Evolutionary conservation across 139 green algal genomes (phyloP).

Genomic region (Raphidocelis subcapitata): DNA sequence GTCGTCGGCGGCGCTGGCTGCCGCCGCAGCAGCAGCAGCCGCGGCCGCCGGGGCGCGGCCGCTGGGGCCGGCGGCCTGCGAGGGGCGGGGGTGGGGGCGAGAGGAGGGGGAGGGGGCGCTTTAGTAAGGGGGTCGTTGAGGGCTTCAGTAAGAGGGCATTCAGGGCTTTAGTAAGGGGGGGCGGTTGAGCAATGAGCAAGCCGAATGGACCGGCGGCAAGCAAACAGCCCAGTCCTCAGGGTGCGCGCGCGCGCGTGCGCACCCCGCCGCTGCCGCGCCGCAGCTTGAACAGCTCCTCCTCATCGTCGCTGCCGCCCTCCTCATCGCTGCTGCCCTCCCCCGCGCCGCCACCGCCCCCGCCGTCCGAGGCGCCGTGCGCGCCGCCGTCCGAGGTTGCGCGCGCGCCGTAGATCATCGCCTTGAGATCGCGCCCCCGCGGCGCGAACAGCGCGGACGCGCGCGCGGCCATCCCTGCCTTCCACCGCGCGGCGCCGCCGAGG

Average conservation of each 20-base stretch:
- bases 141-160: no score
- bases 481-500: slow-evolving; percentile 13
- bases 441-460: slow-evolving; percentile 35
- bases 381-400: slow-evolving; percentile 8
- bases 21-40: neutral
- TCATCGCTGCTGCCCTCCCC: neutral
- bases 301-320: slow-evolving; percentile 20
- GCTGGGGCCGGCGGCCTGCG: no score
- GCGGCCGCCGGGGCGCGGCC: no score
- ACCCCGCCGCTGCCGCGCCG: slow-evolving; percentile 5
- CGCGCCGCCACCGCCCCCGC: neutral
- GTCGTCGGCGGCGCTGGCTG: neutral
- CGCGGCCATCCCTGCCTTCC: slow-evolving; percentile 22
- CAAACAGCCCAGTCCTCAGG: no score
- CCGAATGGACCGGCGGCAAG: no score
- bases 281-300: slow-evolving; percentile 46
- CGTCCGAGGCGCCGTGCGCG: slow-evolving; percentile 11
- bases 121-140: no score
- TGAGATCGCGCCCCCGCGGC: slow-evolving; percentile 36
- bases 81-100: no score
- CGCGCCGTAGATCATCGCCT: slow-evolving; percentile 45
- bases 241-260: no score
- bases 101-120: no score
- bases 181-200: no score
- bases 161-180: no score